phyloP scores from a whole-genome alignment of 2,329 filamentous ascomycete genomes.

The Phaeosphaeriaceae sp. region DNA sequence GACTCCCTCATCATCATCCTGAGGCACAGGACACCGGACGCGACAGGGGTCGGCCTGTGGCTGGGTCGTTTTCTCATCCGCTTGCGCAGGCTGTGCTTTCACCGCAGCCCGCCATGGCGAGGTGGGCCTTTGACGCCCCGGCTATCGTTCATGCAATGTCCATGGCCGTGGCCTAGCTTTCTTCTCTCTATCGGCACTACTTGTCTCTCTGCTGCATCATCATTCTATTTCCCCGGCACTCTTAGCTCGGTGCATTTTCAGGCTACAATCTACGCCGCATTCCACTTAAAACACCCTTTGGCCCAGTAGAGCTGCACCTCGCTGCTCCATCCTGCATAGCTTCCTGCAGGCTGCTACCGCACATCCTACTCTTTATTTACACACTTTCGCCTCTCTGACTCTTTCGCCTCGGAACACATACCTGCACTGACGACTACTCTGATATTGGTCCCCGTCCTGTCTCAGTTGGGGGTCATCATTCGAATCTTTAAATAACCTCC shows the following conservation, averaged over 20 bases:
- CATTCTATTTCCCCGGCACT: conserved; percentile 23
- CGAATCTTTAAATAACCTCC: conserved; percentile 22
- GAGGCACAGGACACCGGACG: conserved; percentile 36
- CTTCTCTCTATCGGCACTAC: conserved; percentile 17
- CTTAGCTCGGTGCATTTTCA: conserved; percentile 34
- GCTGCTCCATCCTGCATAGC: conserved; percentile 27
- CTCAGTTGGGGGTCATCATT: conserved; percentile 34
- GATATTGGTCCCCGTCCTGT: conserved; percentile 29
- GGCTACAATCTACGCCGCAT: conserved; percentile 40
- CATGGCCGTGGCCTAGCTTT: conserved; percentile 31
- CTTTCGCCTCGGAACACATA: conserved; percentile 21
- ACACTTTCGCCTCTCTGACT: conserved; percentile 31
- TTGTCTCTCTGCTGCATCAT: conserved; percentile 16
- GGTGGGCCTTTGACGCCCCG: conserved; percentile 31
- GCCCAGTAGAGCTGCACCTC: conserved; percentile 33
- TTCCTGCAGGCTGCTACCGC: conserved; percentile 33
- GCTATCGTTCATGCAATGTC: conserved; percentile 31
- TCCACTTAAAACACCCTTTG: conserved; percentile 33
- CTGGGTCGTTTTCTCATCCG: conserved; percentile 19
- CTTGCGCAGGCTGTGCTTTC: conserved; percentile 44
- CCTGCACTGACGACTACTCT: conserved; percentile 20
- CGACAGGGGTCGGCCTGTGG: conserved; percentile 29
- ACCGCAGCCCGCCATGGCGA: conserved; percentile 31
- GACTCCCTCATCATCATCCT: conserved; percentile 15
- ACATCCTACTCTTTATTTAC: conserved; percentile 31